Percentiles rank a stretch among this genome's conserved stretches.
phyloP scores from a whole-genome alignment of 805 yeast genomes.

The Cyberlindnera misumaiensis region DNA sequence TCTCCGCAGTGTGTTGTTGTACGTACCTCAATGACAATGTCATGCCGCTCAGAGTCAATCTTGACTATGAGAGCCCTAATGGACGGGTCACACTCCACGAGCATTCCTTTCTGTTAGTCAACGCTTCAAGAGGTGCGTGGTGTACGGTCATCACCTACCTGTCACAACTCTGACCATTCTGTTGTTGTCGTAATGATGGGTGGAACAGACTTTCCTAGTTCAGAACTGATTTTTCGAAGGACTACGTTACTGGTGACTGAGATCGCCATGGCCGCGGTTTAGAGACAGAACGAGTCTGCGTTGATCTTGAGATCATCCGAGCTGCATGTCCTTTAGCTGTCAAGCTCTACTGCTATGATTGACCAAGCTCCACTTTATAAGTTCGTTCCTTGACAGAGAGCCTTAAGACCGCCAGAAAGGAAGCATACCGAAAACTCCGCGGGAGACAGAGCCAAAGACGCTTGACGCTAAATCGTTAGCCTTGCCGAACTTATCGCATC shows the following conservation, averaged over 20 bases:
- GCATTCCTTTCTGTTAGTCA: conserved; percentile 23
- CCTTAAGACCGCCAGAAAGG: conserved; percentile 10
- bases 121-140: no score
- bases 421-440: conserved; percentile 36
- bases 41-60: conserved; percentile 71
- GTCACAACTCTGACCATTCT: conserved; percentile 48
- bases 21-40: conserved; percentile 51
- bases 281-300: no score
- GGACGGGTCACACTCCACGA: conserved; percentile 80
- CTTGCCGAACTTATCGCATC: conserved; percentile 87
- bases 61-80: conserved; percentile 79
- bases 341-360: no score
- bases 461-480: conserved; percentile 63
- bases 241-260: no score
- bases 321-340: no score
- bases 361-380: no score
- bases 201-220: no score
- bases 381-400: no score
- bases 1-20: neutral
- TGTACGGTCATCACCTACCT: conserved; percentile 32
- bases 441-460: conserved; percentile 47
- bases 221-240: no score
- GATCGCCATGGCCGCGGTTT: no score
- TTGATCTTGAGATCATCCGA: no score
- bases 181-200: neutral